phyloP scores from a whole-genome alignment of 768 basidiomycete genomes.

The Termitomyces sp. region DNA sequence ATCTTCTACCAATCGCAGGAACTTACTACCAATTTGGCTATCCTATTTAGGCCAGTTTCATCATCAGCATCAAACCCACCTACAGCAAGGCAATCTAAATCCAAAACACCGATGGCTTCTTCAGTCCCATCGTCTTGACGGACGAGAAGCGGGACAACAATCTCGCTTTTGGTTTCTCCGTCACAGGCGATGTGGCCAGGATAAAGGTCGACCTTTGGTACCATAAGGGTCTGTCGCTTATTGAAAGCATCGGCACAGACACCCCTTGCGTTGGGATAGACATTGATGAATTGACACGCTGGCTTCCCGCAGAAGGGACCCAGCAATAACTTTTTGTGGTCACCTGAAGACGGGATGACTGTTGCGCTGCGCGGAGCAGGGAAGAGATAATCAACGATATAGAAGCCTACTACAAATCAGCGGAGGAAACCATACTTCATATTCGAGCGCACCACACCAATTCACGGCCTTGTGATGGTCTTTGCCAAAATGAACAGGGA shows the following conservation, averaged over 20 bases:
- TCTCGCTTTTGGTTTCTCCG: slow-evolving; percentile 84
- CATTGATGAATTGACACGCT: slow-evolving; percentile 81
- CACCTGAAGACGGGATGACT: slow-evolving; percentile 11
- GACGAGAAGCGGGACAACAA: slow-evolving; percentile 75
- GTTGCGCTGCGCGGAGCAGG: slow-evolving; percentile 36
- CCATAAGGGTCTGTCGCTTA: slow-evolving; percentile 54
- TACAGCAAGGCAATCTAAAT: slow-evolving; percentile 78
- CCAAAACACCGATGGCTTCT: slow-evolving; percentile 56
- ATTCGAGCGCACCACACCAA: slow-evolving; percentile 77
- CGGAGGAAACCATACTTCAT: background rate
- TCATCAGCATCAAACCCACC: slow-evolving; percentile 79
- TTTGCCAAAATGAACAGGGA: slow-evolving; percentile 58
- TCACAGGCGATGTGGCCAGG: slow-evolving; percentile 97
- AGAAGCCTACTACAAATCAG: slow-evolving; percentile 66
- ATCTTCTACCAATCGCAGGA: slow-evolving; percentile 59
- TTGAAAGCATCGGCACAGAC: slow-evolving; percentile 84
- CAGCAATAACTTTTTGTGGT: slow-evolving; percentile 47
- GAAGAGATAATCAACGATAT: slow-evolving; percentile 65
- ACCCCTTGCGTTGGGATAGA: slow-evolving; percentile 56
- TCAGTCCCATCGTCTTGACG: slow-evolving; percentile 21
- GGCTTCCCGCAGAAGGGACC: slow-evolving; percentile 91
- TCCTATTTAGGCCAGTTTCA: slow-evolving; percentile 67
- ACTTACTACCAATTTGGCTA: slow-evolving; percentile 60
- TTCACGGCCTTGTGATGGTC: slow-evolving; percentile 70
- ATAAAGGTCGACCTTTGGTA: slow-evolving; percentile 73